Percentiles rank a stretch among this genome's conserved stretches.
phyloP scores from a whole-genome alignment of 257 asterid genomes.

The Solanum virginianum region DNA sequence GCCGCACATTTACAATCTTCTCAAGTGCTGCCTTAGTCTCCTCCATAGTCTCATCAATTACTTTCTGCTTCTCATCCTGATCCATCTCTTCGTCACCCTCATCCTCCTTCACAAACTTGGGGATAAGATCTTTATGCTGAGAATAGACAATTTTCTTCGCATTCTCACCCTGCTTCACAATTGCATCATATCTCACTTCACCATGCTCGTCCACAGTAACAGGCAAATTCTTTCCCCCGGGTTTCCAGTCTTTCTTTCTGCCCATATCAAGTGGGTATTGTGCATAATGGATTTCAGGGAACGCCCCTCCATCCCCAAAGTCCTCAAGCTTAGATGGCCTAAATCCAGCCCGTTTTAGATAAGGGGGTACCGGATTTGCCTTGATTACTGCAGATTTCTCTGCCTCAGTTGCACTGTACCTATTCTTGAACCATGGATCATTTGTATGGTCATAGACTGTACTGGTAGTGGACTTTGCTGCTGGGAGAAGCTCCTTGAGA shows the following conservation, averaged over 20 bases:
- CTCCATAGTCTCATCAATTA: conserved; percentile 66
- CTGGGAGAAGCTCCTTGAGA: conserved; percentile 31
- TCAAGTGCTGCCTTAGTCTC: conserved; percentile 85
- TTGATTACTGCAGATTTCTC: conserved; percentile 37
- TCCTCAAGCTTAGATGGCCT: conserved; percentile 78
- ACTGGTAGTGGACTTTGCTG: conserved; percentile 17
- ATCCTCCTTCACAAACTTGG: conserved; percentile 49
- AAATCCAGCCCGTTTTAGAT: conserved; percentile 71
- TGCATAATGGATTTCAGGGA: conserved; percentile 76
- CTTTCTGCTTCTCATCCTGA: conserved; percentile 68
- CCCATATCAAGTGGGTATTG: conserved; percentile 93
- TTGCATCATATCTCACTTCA: conserved; percentile 63
- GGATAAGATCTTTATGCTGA: conserved; percentile 67
- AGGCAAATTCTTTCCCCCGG: conserved; percentile 58
- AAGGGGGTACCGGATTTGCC: conserved; percentile 56
- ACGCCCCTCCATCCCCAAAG: conserved; percentile 92
- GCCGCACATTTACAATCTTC: conserved; percentile 78
- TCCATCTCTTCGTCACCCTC: conserved; percentile 52
- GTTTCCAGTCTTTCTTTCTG: conserved; percentile 35
- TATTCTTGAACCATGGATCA: conserved; percentile 45
- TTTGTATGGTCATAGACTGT: conserved; percentile 31
- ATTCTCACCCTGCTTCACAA: conserved; percentile 82
- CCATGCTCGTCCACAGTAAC: conserved; percentile 85
- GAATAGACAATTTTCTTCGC: conserved; percentile 78
- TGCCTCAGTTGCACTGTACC: conserved; percentile 46